These are phyloP conservation scores for Diaporthe helianthi DNA, from an alignment of 2,329 filamentous ascomycete species.

Conservation along the genomic window DNA sequence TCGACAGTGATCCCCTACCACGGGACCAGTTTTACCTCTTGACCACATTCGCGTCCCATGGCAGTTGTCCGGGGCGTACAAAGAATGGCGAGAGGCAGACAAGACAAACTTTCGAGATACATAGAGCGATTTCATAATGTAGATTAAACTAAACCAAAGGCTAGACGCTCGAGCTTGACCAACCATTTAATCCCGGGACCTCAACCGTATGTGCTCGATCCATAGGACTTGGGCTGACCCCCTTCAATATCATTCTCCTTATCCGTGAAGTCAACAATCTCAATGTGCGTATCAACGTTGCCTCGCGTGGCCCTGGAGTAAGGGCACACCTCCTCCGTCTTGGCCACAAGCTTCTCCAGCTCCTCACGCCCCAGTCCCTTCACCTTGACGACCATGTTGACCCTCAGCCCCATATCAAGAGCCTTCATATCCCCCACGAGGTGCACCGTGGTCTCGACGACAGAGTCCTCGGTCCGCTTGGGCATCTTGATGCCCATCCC, in stretches of 20 bases:
- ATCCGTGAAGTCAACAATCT: slow-evolving; percentile 34
- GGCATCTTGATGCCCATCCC: slow-evolving; percentile 51
- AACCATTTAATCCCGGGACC: background rate
- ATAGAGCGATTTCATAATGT: slow-evolving; percentile 1
- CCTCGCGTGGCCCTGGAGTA: slow-evolving; percentile 41
- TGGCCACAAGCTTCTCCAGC: slow-evolving; percentile 40
- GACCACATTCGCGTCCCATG: background rate
- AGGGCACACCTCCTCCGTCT: slow-evolving; percentile 41
- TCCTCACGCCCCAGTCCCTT: slow-evolving; percentile 40
- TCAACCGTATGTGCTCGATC: slow-evolving; percentile 11
- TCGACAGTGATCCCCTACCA: background rate
- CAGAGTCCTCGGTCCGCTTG: slow-evolving; percentile 43
- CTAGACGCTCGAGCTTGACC: background rate
- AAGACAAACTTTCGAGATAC: background rate
- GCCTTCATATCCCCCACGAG: slow-evolving; percentile 53
- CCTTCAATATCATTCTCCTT: background rate
- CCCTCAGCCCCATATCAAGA: slow-evolving; percentile 52
- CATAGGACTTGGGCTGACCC: slow-evolving; percentile 5
- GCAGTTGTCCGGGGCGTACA: background rate
- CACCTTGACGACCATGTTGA: slow-evolving; percentile 50
- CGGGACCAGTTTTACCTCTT: background rate
- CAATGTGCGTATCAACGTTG: slow-evolving; percentile 40
- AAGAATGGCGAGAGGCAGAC: background rate
- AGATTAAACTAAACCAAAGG: background rate
- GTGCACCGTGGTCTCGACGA: slow-evolving; percentile 51